Conservation (phyloP, 2,329 filamentous ascomycete species). For the Falciphora oryzae region DNA sequence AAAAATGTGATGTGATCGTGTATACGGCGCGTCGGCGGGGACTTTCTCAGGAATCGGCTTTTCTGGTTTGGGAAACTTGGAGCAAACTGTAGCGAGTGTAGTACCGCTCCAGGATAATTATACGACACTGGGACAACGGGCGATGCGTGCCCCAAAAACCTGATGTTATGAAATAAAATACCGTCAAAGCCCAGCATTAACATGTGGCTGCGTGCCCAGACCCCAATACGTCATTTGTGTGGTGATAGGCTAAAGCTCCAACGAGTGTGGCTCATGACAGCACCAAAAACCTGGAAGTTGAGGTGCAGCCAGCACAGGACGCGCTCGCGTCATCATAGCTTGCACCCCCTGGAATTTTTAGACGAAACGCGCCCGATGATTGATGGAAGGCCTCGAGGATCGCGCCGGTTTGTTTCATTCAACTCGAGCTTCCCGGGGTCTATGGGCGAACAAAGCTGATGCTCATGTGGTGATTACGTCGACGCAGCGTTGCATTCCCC, state of each 20-base stretch:
- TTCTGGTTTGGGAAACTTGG: background rate
- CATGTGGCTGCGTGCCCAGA: background rate
- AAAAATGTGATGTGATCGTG: background rate
- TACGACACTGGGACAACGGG: background rate
- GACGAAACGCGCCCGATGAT: no score
- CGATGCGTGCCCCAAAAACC: background rate
- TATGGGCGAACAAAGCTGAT: no score
- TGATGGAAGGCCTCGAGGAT: no score
- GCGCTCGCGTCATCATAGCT: no score
- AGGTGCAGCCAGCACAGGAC: background rate
- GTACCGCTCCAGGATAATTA: background rate
- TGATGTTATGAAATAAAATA: no score
- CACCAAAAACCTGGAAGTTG: background rate
- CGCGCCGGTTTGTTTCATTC: no score
- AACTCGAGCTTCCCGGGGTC: no score
- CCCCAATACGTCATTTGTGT: background rate
- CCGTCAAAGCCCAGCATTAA: background rate
- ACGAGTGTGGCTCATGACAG: background rate
- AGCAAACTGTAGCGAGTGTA: background rate
- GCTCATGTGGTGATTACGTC: no score
- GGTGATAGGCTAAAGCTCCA: background rate
- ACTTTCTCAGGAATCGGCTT: background rate
- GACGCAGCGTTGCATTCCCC: no score
- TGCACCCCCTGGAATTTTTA: no score
- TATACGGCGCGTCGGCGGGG: no score